Percentiles rank a stretch among this genome's conserved stretches.
Conservation (phyloP, 352 stramenopile species). For the Pythium grandisporangium region DNA sequence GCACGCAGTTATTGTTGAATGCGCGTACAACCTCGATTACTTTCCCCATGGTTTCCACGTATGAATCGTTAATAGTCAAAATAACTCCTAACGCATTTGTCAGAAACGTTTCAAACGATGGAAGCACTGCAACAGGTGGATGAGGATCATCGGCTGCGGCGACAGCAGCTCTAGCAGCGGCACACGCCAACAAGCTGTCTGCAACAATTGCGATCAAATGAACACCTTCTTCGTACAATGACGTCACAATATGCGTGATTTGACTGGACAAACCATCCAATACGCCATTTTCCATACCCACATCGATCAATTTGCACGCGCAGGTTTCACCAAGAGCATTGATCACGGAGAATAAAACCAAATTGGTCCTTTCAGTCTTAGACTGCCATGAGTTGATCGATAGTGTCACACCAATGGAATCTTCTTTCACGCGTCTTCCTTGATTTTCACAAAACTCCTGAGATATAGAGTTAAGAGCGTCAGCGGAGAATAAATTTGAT, state of each 20-base stretch:
- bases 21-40: slow-evolving; percentile 56
- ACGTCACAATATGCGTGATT: slow-evolving; percentile 31
- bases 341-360: slow-evolving; percentile 60
- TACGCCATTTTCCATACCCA: slow-evolving; percentile 28
- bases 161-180: slow-evolving; percentile 12
- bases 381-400: slow-evolving; percentile 53
- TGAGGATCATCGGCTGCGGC: slow-evolving; percentile 8
- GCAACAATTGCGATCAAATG: slow-evolving; percentile 69
- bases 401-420: slow-evolving; percentile 45
- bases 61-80: slow-evolving; percentile 36
- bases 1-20: slow-evolving; percentile 48
- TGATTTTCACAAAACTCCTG: slow-evolving; percentile 28
- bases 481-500: slow-evolving; percentile 3
- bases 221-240: slow-evolving; percentile 33
- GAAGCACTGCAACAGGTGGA: slow-evolving; percentile 8
- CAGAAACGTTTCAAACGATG: slow-evolving; percentile 19
- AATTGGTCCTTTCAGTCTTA: slow-evolving; percentile 34
- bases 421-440: slow-evolving; percentile 47
- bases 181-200: slow-evolving; percentile 22
- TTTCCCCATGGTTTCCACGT: slow-evolving; percentile 48
- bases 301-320: slow-evolving; percentile 43
- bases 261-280: slow-evolving; percentile 35
- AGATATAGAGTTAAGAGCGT: slow-evolving; percentile 1
- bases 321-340: slow-evolving; percentile 57
- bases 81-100: slow-evolving; percentile 34